Percentiles rank a stretch among this genome's conserved stretches.
Evolutionary conservation across 2,329 filamentous ascomycete genomes (phyloP).

Genomic region (Monascus ruber): DNA sequence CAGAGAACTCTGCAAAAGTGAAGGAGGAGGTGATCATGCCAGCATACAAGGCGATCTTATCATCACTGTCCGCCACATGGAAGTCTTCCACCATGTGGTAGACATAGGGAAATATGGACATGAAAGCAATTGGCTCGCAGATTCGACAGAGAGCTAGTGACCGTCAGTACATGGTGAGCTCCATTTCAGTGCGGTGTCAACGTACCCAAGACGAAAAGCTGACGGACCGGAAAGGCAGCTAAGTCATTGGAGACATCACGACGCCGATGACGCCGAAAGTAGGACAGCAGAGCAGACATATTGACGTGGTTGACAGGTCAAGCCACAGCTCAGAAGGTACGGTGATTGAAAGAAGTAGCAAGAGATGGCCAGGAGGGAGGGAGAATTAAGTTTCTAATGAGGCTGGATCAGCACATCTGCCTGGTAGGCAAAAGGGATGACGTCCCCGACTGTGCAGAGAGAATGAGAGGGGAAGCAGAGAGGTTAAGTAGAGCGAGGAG

Average conservation of each 20-base stretch:
- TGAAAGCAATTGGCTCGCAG: slow-evolving; percentile 97
- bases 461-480: no score
- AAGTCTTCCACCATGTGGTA: slow-evolving; percentile 97
- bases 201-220: slow-evolving; percentile 41
- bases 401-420: neutral
- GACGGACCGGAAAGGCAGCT: slow-evolving; percentile 44
- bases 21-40: slow-evolving; percentile 96
- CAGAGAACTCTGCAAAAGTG: slow-evolving; percentile 88
- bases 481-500: no score
- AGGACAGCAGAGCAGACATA: slow-evolving; percentile 25
- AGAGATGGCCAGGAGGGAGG: neutral
- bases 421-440: no score
- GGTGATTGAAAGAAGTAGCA: neutral
- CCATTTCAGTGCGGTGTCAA: slow-evolving; percentile 4
- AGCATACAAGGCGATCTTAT: slow-evolving; percentile 79
- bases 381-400: neutral
- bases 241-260: slow-evolving; percentile 20
- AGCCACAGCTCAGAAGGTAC: neutral
- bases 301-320: slow-evolving; percentile 2
- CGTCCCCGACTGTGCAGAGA: no score
- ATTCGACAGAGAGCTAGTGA: slow-evolving; percentile 73
- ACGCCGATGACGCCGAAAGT: slow-evolving; percentile 20
- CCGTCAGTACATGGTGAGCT: neutral
- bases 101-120: slow-evolving; percentile 98
- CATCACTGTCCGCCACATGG: slow-evolving; percentile 65